A percentile compares a stretch with the other conserved stretches of the same genome.
phyloP scores from a whole-genome alignment of 148 eudicot species.

The Agrostemma githago region DNA sequence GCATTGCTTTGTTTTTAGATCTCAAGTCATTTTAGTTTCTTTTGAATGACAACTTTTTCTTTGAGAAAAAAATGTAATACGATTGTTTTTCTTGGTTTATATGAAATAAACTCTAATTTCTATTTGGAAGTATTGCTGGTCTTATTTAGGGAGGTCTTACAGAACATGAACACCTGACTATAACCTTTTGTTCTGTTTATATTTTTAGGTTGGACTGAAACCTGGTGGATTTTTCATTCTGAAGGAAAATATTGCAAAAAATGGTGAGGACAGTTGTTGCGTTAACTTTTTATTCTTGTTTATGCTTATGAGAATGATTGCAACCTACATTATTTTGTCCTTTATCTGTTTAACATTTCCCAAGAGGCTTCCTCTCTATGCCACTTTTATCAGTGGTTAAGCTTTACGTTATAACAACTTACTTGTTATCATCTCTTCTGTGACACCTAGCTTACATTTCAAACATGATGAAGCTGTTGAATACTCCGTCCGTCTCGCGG shows the following conservation, averaged over 20 bases:
- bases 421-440: too few relatives aligned
- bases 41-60: not conserved
- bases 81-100: not conserved
- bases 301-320: not conserved
- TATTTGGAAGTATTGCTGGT: not conserved
- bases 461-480: too few relatives aligned
- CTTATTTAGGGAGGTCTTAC: not conserved
- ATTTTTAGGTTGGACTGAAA: slow-evolving; percentile 70
- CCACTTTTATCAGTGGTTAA: too few relatives aligned
- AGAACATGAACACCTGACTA: not conserved
- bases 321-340: not conserved
- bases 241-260: slow-evolving; percentile 86
- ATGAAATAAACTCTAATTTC: not conserved
- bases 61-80: not conserved
- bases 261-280: slow-evolving; percentile 35
- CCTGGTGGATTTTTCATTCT: slow-evolving; percentile 81
- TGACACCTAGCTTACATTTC: too few relatives aligned
- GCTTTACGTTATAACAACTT: too few relatives aligned
- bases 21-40: not conserved
- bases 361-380: too few relatives aligned
- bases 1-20: not conserved
- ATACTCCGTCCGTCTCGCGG: too few relatives aligned
- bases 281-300: not conserved
- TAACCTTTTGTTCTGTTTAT: not conserved
- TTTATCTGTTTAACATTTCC: too few relatives aligned